Conservation (phyloP, 2,329 filamentous ascomycete species). For the Trichoderma lentiforme region DNA sequence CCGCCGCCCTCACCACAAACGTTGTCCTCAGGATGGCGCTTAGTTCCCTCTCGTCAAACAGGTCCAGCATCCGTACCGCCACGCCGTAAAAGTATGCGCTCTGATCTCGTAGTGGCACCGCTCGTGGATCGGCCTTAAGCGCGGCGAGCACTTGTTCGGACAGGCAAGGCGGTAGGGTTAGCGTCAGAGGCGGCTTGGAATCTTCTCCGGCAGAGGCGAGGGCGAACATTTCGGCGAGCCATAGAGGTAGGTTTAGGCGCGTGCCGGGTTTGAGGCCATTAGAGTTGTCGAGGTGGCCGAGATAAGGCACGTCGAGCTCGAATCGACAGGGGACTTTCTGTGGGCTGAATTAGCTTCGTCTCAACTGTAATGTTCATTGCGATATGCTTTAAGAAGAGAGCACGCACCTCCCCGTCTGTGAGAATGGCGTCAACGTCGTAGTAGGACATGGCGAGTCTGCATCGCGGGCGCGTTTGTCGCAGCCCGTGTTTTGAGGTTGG, state of each 20-base stretch:
- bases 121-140: constrained; percentile 82
- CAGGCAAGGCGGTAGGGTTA: constrained; percentile 78
- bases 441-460: constrained; percentile 58
- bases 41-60: constrained; percentile 80
- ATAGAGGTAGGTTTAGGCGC: constrained; percentile 79
- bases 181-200: constrained; percentile 62
- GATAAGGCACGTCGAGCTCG: constrained; percentile 79
- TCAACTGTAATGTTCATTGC: too few relatives aligned
- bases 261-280: constrained; percentile 75
- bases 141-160: constrained; percentile 80
- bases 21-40: constrained; percentile 73
- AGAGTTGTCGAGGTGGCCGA: constrained; percentile 85
- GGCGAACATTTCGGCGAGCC: constrained; percentile 92
- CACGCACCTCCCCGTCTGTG: constrained; percentile 70
- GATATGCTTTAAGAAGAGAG: too few relatives aligned
- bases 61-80: constrained; percentile 78
- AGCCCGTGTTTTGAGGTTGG: not conserved
- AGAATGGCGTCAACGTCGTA: constrained; percentile 83
- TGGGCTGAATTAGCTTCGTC: not conserved
- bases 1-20: constrained; percentile 75
- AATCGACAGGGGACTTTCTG: constrained; percentile 96
- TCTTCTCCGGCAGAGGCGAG: constrained; percentile 54
- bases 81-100: constrained; percentile 86
- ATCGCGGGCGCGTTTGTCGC: not conserved
- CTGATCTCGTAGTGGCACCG: constrained; percentile 78